Conservation (phyloP, 2,329 filamentous ascomycete genomes). For the Clarireedia hainanense region DNA sequence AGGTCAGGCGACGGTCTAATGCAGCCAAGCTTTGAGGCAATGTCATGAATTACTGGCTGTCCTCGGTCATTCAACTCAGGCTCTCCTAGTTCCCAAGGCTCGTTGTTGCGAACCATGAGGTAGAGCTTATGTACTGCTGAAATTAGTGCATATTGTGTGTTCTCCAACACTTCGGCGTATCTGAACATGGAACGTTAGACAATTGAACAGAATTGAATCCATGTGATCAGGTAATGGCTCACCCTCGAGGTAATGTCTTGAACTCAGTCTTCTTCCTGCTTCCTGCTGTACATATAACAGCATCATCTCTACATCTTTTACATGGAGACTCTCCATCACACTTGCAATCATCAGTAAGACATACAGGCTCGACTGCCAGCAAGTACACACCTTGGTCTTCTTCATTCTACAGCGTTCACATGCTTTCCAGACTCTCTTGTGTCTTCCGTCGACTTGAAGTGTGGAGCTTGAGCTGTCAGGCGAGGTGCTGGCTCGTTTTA, state of each 20-base stretch:
- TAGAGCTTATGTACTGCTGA: conserved; percentile 60
- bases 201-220: conserved; percentile 4
- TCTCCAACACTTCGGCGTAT: conserved; percentile 57
- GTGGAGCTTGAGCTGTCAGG: neutral
- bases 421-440: conserved; percentile 42
- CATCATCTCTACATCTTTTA: conserved; percentile 59
- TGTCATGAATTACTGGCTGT: conserved; percentile 57
- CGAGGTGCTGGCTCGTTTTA: neutral
- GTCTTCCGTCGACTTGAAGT: neutral
- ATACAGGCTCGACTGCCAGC: neutral
- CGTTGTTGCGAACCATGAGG: conserved; percentile 50
- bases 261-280: conserved; percentile 61
- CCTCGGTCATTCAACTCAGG: conserved; percentile 56
- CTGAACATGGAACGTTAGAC: conserved; percentile 28
- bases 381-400: conserved; percentile 53
- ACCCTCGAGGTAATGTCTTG: conserved; percentile 57
- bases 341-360: conserved; percentile 30
- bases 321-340: conserved; percentile 60
- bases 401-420: conserved; percentile 62
- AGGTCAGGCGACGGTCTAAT: conserved; percentile 53
- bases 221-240: conserved; percentile 23
- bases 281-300: conserved; percentile 54
- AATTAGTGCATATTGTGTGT: conserved; percentile 56
- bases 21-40: conserved; percentile 55
- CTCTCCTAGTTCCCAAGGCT: conserved; percentile 54